Evolutionary conservation across 2,329 filamentous ascomycete genomes (phyloP).

Genomic region (Ascochyta fabae): DNA sequence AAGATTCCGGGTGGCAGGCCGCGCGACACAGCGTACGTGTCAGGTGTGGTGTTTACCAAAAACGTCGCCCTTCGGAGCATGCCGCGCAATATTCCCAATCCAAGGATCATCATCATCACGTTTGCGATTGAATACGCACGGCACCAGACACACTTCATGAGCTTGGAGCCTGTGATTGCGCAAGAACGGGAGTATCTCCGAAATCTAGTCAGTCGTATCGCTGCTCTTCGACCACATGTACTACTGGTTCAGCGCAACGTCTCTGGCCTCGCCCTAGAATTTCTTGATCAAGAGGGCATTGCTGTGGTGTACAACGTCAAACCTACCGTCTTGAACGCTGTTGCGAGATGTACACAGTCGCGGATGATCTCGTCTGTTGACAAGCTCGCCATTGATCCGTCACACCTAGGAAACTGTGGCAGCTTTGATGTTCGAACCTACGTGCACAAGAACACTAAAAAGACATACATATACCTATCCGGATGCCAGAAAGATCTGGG

Average conservation of each 20-base stretch:
- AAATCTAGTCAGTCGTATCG: slow-evolving; percentile 90
- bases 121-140: slow-evolving; percentile 96
- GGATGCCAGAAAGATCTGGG: slow-evolving; percentile 89
- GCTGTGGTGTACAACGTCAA: slow-evolving; percentile 97
- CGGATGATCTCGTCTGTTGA: slow-evolving; percentile 94
- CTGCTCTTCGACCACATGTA: slow-evolving; percentile 81
- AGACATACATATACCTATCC: slow-evolving; percentile 94
- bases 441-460: slow-evolving; percentile 81
- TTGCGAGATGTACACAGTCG: slow-evolving; percentile 89
- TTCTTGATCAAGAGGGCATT: slow-evolving; percentile 86
- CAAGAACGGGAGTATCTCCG: slow-evolving; percentile 94
- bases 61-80: slow-evolving; percentile 97
- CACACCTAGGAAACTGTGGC: slow-evolving; percentile 78
- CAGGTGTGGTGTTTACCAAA: slow-evolving; percentile 95
- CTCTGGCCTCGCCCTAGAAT: slow-evolving; percentile 86
- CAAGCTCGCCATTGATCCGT: slow-evolving; percentile 79
- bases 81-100: slow-evolving; percentile 82
- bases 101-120: slow-evolving; percentile 88
- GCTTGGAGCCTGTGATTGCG: slow-evolving; percentile 91
- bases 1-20: slow-evolving; percentile 91
- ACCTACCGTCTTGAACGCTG: slow-evolving; percentile 90
- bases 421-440: slow-evolving; percentile 97
- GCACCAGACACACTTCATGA: slow-evolving; percentile 96
- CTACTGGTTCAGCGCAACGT: slow-evolving; percentile 93
- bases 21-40: slow-evolving; percentile 93